These are phyloP conservation scores for Trichoderma guizhouense DNA, from an alignment of 2,329 filamentous ascomycete genomes.

Conservation along the genomic window DNA sequence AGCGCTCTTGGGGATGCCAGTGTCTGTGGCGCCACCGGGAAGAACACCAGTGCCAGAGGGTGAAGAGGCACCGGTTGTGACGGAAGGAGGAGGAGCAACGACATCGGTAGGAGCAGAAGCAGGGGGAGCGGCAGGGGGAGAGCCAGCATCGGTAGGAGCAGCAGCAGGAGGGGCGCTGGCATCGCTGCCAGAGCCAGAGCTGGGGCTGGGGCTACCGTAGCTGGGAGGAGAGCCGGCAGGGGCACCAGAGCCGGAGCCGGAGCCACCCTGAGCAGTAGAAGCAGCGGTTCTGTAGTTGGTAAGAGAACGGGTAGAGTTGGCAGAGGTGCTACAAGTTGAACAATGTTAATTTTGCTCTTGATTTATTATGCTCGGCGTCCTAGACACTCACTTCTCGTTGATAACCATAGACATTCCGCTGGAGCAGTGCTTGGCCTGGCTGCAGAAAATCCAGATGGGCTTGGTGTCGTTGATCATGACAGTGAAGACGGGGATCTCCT, in stretches of 20 bases:
- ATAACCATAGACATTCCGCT: slow-evolving; percentile 72
- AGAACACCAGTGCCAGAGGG: slow-evolving; percentile 23
- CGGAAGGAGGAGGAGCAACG: slow-evolving; percentile 4
- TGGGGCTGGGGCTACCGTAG: not conserved
- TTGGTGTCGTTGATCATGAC: slow-evolving; percentile 65
- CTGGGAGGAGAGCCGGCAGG: slow-evolving; percentile 1
- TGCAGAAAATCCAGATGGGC: slow-evolving; percentile 78
- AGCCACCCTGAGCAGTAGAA: slow-evolving; percentile 16
- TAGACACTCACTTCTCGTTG: slow-evolving; percentile 63
- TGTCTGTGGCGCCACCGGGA: slow-evolving; percentile 20
- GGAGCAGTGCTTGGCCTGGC: slow-evolving; percentile 71
- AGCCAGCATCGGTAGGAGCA: slow-evolving; percentile 15
- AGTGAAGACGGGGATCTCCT: slow-evolving; percentile 64
- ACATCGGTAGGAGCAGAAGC: slow-evolving; percentile 21
- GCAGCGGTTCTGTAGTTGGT: slow-evolving; percentile 45
- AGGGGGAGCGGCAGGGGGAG: slow-evolving; percentile 18
- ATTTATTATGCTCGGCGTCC: slow-evolving; percentile 1
- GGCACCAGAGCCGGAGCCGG: not conserved
- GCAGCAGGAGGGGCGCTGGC: slow-evolving; percentile 21
- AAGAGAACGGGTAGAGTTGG: slow-evolving; percentile 53
- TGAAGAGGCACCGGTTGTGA: slow-evolving; percentile 23
- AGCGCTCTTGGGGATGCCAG: slow-evolving; percentile 22
- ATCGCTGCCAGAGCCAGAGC: not conserved
- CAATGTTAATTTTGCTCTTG: not conserved
- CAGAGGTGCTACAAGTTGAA: slow-evolving; percentile 37